Evolutionary conservation across 2,329 filamentous ascomycete species (phyloP).

Genomic region (Stenocarpella maydis): DNA sequence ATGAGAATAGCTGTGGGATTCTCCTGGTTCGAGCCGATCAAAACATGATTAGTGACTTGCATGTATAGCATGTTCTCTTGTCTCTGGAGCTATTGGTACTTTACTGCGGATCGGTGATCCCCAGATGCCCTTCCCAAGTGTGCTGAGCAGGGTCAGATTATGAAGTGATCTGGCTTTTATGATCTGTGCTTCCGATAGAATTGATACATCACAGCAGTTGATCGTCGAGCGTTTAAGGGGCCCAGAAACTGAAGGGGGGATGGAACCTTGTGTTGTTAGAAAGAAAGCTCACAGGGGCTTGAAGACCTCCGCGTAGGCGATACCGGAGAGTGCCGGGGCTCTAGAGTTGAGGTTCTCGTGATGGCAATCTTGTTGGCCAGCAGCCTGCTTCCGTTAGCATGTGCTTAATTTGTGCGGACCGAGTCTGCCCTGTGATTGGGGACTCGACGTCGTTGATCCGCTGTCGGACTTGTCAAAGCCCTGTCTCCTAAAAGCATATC

Average conservation of each 20-base stretch:
- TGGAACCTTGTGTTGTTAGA: neutral
- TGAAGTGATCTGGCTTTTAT: neutral
- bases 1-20: neutral
- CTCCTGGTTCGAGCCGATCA: neutral
- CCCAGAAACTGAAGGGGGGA: neutral
- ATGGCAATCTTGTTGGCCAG: neutral
- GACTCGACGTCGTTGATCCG: conserved; percentile 10
- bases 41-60: neutral
- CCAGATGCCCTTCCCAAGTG: no score
- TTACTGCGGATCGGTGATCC: neutral
- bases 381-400: neutral
- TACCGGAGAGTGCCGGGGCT: neutral
- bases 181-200: conserved; percentile 2
- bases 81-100: neutral
- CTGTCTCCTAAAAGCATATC: conserved; percentile 8
- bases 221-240: neutral
- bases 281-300: neutral
- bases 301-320: neutral
- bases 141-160: neutral
- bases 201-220: neutral
- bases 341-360: neutral
- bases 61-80: neutral
- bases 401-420: neutral
- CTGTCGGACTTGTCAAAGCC: neutral
- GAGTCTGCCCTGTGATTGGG: neutral